Base-by-base conservation (phyloP, 2,329 filamentous ascomycete species). In the Cladosporium oxysporum region DNA sequence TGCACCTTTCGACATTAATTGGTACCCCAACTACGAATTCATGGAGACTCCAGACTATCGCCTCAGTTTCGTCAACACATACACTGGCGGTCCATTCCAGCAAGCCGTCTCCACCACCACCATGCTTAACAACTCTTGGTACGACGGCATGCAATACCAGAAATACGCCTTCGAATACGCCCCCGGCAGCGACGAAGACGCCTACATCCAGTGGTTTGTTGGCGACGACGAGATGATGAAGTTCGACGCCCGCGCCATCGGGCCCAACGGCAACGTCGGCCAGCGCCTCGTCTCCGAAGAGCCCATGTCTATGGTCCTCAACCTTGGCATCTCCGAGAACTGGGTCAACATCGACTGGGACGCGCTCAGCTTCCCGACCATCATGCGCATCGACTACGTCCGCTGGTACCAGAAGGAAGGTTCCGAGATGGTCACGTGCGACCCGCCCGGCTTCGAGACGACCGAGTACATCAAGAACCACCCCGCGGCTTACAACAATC, bases 1-100 rank as follows among this genome's bases (percentile, higher is more conserved):
- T 66, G 89, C 89, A 1, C 89, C 89, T 1, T 91, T 91, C 70
- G 89, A 91, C 72, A 81, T 88, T 55, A 90, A 85, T 82, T 91
- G 90, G 72, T 85, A 87, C 77, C 88, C 88, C 10, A 69, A 68
- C 21, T 59, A 70, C 82, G 84, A 90, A 21, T 90, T 85, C 70
- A 76, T 88, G 47, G 88, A 89, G 67, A 79, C 91, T 1, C 91
- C 91, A 70, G 85, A 91, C 69, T 77, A 82, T 33, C 75, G 76
- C 1, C 77, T 88, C 66, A 87, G 85, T 0, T 69, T 80, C 23
- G 83, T 89, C 74, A 90, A 90, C 74, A 69, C 72, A 6, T 90
- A 89, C 74, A 83, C 84, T 64, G 88, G 88, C 67, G 86, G 87
- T 3, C 80, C 81, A 2, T 89, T 83, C 73, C 88, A 90, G 74